Evolutionary conservation across 2,329 filamentous ascomycete species (phyloP).

Genomic region (Lomentospora prolificans): DNA sequence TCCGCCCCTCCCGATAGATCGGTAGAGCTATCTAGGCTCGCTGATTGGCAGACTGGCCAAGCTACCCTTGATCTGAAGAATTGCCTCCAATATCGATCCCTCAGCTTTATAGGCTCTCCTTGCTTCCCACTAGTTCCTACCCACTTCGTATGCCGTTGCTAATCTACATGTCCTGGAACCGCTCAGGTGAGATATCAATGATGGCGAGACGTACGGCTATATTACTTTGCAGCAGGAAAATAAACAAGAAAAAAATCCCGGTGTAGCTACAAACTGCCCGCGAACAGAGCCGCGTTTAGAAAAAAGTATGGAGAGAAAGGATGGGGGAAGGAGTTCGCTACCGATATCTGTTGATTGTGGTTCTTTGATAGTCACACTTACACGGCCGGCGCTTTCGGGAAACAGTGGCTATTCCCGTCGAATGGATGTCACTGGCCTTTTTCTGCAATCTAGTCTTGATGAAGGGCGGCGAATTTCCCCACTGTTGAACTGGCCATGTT

Average conservation of each 20-base stretch:
- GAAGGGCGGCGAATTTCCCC: no score
- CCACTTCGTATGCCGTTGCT: neutral
- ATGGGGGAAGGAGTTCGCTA: no score
- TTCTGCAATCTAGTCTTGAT: no score
- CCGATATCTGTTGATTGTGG: no score
- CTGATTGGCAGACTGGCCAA: neutral
- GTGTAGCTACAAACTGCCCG: neutral
- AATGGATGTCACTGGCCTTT: no score
- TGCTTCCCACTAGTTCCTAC: neutral
- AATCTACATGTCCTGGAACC: neutral
- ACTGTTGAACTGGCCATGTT: no score
- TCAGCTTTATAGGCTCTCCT: neutral
- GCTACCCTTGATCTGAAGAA: neutral
- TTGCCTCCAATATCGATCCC: neutral
- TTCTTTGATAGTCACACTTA: no score
- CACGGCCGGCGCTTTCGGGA: no score
- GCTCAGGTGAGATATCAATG: neutral
- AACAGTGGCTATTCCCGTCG: no score
- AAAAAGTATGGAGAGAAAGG: no score
- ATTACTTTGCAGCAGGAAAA: neutral
- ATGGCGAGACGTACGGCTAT: neutral
- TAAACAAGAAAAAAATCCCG: neutral
- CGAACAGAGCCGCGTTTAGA: neutral
- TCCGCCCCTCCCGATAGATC: constrained; percentile 2
- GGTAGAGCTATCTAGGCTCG: neutral